phyloP scores from a whole-genome alignment of 306 rosid species.

The Lupinus albus region DNA sequence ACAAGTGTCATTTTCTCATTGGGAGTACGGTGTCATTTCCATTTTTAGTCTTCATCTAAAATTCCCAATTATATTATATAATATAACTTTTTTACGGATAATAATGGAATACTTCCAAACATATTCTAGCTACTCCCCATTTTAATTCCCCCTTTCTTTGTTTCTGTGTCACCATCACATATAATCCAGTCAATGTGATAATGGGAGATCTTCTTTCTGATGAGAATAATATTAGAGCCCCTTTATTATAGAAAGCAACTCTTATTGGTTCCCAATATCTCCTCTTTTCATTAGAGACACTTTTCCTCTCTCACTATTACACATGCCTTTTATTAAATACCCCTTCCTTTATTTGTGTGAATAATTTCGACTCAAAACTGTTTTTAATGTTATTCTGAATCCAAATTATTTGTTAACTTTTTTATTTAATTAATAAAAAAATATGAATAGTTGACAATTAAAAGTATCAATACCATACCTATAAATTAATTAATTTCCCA shows the following conservation, averaged over 20 bases:
- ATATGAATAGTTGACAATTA: no score
- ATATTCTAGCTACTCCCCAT: conserved; percentile 51
- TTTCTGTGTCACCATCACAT: conserved; percentile 56
- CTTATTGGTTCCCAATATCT: conserved; percentile 62
- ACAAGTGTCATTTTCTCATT: conserved; percentile 38
- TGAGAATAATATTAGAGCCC: conserved; percentile 57
- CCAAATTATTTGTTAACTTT: no score
- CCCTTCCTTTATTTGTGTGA: not conserved
- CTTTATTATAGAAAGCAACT: conserved; percentile 55
- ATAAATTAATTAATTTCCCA: conserved; percentile 31
- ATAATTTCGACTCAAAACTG: conserved; percentile 15
- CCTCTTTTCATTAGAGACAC: conserved; percentile 27
- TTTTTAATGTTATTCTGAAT: no score
- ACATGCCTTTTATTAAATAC: conserved; percentile 30
- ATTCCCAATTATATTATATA: not conserved
- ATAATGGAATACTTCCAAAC: conserved; percentile 48
- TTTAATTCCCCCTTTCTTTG: conserved; percentile 38
- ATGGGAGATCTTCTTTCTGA: conserved; percentile 56
- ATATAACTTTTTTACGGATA: conserved; percentile 26
- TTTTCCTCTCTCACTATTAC: conserved; percentile 20
- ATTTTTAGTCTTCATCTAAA: conserved; percentile 15
- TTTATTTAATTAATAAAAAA: no score
- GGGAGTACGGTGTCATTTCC: conserved; percentile 3
- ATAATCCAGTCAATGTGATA: conserved; percentile 62
- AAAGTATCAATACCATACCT: no score